These are phyloP conservation scores for Lachnellula arida DNA, from an alignment of 2,329 filamentous ascomycete genomes.

Conservation along the genomic window DNA sequence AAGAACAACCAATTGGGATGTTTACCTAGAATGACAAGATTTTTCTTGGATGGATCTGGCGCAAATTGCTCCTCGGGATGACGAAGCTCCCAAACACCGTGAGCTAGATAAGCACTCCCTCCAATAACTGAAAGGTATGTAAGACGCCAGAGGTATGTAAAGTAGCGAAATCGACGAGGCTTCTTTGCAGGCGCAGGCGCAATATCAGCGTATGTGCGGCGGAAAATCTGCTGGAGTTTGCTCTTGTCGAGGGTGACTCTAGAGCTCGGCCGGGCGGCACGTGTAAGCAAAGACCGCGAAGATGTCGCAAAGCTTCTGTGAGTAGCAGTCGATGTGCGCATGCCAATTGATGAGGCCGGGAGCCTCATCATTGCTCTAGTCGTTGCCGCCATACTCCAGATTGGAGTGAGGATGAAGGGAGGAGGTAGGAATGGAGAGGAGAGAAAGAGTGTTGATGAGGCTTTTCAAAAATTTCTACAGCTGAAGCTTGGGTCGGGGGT, in stretches of 20 bases:
- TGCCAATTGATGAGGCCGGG: constrained; percentile 27
- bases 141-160: constrained; percentile 80
- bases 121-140: constrained; percentile 72
- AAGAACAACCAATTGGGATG: constrained; percentile 10
- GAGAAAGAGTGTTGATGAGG: neutral
- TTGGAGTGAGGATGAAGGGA: constrained; percentile 9
- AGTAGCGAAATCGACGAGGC: constrained; percentile 57
- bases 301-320: constrained; percentile 9
- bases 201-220: constrained; percentile 39
- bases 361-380: constrained; percentile 31
- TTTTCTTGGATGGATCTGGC: constrained; percentile 90
- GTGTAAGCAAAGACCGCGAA: constrained; percentile 20
- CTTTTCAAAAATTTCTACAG: neutral
- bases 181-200: constrained; percentile 39
- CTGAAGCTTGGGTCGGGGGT: neutral
- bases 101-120: constrained; percentile 66
- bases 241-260: constrained; percentile 21
- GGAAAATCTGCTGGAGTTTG: constrained; percentile 36
- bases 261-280: constrained; percentile 25
- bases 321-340: neutral
- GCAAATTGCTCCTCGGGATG: constrained; percentile 75
- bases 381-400: constrained; percentile 29
- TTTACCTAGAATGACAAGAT: constrained; percentile 87
- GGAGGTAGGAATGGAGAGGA: neutral
- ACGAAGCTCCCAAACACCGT: constrained; percentile 76